phyloP scores from a whole-genome alignment of 2,329 filamentous ascomycete genomes.

The Aschersonia sp. region DNA sequence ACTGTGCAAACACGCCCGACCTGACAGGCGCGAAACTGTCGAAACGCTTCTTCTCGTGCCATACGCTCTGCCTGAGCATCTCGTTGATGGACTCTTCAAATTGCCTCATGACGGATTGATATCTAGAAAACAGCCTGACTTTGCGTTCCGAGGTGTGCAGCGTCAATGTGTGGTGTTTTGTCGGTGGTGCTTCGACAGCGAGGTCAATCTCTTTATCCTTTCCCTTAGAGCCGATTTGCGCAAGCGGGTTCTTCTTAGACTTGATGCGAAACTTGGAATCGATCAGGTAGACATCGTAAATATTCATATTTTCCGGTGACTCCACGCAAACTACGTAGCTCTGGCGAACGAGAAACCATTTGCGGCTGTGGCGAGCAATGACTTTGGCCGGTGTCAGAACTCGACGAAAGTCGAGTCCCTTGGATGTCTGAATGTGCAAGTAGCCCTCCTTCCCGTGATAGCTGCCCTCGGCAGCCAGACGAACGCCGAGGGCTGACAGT shows the following conservation, averaged over 20 bases:
- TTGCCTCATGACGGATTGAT: slow-evolving; percentile 76
- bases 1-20: slow-evolving; percentile 77
- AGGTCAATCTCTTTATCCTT: slow-evolving; percentile 35
- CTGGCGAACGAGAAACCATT: slow-evolving; percentile 96
- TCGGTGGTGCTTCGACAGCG: slow-evolving; percentile 18
- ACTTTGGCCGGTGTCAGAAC: slow-evolving; percentile 67
- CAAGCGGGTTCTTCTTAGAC: slow-evolving; percentile 48
- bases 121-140: slow-evolving; percentile 78
- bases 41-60: slow-evolving; percentile 75
- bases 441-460: slow-evolving; percentile 97
- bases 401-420: slow-evolving; percentile 73
- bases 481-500: slow-evolving; percentile 81
- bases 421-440: slow-evolving; percentile 79
- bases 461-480: slow-evolving; percentile 85
- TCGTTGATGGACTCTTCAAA: slow-evolving; percentile 86
- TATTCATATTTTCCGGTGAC: slow-evolving; percentile 95
- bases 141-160: slow-evolving; percentile 87
- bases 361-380: slow-evolving; percentile 71
- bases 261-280: slow-evolving; percentile 77
- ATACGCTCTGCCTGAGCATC: slow-evolving; percentile 72
- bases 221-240: slow-evolving; percentile 40
- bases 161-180: slow-evolving; percentile 70
- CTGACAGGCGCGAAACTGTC: slow-evolving; percentile 88
- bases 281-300: slow-evolving; percentile 96
- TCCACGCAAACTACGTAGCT: slow-evolving; percentile 98